Conservation (phyloP, 2,329 filamentous ascomycete genomes). For the Emmonsia crescens region DNA sequence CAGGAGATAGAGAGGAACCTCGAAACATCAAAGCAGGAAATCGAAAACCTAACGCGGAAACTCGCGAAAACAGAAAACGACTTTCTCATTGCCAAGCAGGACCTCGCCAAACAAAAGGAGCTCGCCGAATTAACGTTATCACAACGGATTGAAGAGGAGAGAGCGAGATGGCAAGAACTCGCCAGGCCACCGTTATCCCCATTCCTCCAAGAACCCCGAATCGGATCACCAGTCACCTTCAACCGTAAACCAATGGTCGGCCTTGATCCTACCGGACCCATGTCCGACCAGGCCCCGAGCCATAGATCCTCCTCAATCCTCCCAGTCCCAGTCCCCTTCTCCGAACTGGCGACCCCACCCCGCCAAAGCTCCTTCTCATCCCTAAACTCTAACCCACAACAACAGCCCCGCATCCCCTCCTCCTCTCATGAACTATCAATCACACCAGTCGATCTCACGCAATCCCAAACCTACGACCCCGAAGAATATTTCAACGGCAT, state of each 20-base stretch:
- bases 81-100: slow-evolving; percentile 46
- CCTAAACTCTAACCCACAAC: slow-evolving; percentile 19
- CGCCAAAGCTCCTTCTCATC: slow-evolving; percentile 39
- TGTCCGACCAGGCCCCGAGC: slow-evolving; percentile 27
- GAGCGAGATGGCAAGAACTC: slow-evolving; percentile 47
- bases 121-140: slow-evolving; percentile 46
- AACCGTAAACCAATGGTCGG: slow-evolving; percentile 29
- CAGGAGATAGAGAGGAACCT: slow-evolving; percentile 44
- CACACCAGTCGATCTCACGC: slow-evolving; percentile 32
- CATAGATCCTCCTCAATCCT: slow-evolving; percentile 31
- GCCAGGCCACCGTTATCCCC: slow-evolving; percentile 22
- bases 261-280: slow-evolving; percentile 25
- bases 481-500: slow-evolving; percentile 35
- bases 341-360: slow-evolving; percentile 31
- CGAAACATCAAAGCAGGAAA: slow-evolving; percentile 53
- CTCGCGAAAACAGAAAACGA: slow-evolving; percentile 47
- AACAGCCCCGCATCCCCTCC: slow-evolving; percentile 24
- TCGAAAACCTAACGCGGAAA: slow-evolving; percentile 34
- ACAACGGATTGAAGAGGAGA: slow-evolving; percentile 55
- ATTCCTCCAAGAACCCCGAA: slow-evolving; percentile 27
- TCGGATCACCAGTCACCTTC: slow-evolving; percentile 32
- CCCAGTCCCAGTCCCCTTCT: slow-evolving; percentile 27
- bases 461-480: slow-evolving; percentile 38
- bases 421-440: slow-evolving; percentile 24
- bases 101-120: slow-evolving; percentile 50